Conservation (phyloP, 768 basidiomycete species). For the Macrolepiota fuliginosa region DNA sequence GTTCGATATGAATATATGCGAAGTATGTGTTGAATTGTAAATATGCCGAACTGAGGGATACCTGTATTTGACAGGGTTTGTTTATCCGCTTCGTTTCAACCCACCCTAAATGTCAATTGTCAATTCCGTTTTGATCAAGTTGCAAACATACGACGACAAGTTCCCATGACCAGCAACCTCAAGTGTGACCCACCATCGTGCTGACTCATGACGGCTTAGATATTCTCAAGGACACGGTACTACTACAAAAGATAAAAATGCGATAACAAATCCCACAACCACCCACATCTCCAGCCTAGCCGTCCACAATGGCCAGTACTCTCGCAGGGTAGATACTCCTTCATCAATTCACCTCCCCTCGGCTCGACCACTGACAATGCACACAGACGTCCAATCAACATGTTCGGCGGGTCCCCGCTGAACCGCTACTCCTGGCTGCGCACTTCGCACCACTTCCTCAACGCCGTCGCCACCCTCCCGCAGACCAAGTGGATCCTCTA, state of each 20-base stretch:
- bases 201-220: background rate
- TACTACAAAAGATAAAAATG: background rate
- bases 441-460: slow-evolving; percentile 71
- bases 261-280: background rate
- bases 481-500: slow-evolving; percentile 78
- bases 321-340: background rate
- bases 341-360: background rate
- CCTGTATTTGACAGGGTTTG: no score
- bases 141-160: no score
- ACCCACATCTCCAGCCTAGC: background rate
- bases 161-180: background rate
- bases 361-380: background rate
- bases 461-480: slow-evolving; percentile 57
- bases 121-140: background rate
- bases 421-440: slow-evolving; percentile 85
- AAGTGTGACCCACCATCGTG: background rate
- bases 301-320: background rate
- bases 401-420: slow-evolving; percentile 62
- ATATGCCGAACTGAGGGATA: no score
- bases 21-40: no score
- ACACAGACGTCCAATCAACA: slow-evolving; percentile 29
- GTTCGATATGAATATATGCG: no score
- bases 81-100: no score
- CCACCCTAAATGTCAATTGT: no score
- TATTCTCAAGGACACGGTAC: background rate